Base-by-base conservation (phyloP, 2,329 filamentous ascomycete species). In the Tolypocladium sp. region DNA sequence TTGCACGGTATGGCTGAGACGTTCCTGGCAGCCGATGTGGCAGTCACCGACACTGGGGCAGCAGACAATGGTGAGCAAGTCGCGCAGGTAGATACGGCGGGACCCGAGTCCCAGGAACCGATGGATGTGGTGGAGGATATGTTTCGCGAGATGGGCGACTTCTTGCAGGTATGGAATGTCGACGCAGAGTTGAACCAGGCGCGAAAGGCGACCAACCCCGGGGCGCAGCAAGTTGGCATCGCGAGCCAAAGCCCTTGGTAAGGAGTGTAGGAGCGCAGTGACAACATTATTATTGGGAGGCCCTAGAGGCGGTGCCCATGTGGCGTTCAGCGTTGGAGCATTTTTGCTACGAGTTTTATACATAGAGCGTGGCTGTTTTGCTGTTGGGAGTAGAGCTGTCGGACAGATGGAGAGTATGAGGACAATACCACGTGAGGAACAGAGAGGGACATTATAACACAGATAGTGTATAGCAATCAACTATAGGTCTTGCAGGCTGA, bases 51-150 rank as follows among this genome's bases (percentile, higher is more conserved):
- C 15, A 30, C 63, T 61, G 33, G 59, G 58, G 30, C 55, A 44
- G 20, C 20, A 17, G 20, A 4, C 13, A 25, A 2, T 22, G 33
- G 46, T 17, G 40, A 38, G 2, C 27, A 30, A 17, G 40, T 57
- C n/a, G 42, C 51, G 13, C 25, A 40, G 10, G 33, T n/a, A 44
- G 58, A 9, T 52, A 37, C 10, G 49, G 33, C 27, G 51, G 56
- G 57, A 35, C 52, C 52, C 46, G 64, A 67, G 20, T 66, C 63
- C 22, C 67, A 70, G 55, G 71, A 75, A 54, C 69, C 71, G 13
- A 60, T 70, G 51, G 71, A 74, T 56, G 67, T 74, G 63, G 69
- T 73, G 3, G 71, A 74, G 38, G 72, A 75, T 41, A 65, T 75
- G 52, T 69, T 75, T 58, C 65, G 68, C 13, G 72, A 74, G 57